Percentiles rank a stretch among this genome's conserved stretches.
phyloP scores from a whole-genome alignment of 768 basidiomycete species.

The Boletales sp. region DNA sequence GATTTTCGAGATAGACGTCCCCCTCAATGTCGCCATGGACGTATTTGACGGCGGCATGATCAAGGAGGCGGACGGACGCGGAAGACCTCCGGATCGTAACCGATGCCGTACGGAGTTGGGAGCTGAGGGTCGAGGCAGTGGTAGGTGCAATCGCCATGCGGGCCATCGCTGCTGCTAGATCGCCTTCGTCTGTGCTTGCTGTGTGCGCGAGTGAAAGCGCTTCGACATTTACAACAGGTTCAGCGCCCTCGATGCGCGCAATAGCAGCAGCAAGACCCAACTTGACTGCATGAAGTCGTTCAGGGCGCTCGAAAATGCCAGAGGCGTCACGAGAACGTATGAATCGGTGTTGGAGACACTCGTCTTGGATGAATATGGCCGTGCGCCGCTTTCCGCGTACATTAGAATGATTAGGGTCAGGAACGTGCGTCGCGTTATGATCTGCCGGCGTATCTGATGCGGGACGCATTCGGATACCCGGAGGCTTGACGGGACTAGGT shows the following conservation, averaged over 20 bases:
- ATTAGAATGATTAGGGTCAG: neutral
- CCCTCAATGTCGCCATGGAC: conserved; percentile 68
- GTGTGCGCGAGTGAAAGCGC: neutral
- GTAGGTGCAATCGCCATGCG: conserved; percentile 37
- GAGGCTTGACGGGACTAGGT: neutral
- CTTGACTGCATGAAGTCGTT: conserved; percentile 81
- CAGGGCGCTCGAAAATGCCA: conserved; percentile 84
- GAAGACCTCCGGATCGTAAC: conserved; percentile 51
- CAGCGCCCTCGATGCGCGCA: conserved; percentile 56
- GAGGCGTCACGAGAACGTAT: conserved; percentile 75
- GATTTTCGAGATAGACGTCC: conserved; percentile 62
- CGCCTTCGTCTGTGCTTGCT: conserved; percentile 40
- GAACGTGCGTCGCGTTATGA: neutral
- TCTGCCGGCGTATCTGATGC: neutral
- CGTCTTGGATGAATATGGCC: conserved; percentile 57
- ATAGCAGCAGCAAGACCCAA: conserved; percentile 79
- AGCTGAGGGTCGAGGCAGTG: neutral
- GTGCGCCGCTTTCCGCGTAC: conserved; percentile 12
- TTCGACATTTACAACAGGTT: neutral
- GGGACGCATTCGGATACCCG: neutral
- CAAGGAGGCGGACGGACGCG: conserved; percentile 51
- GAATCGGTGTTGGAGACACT: conserved; percentile 69
- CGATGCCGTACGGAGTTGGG: conserved; percentile 21
- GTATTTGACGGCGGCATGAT: conserved; percentile 65
- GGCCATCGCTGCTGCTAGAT: conserved; percentile 44